Evolutionary conservation across 768 basidiomycete species (phyloP).

Genomic region (Boletus rubroflammeus): DNA sequence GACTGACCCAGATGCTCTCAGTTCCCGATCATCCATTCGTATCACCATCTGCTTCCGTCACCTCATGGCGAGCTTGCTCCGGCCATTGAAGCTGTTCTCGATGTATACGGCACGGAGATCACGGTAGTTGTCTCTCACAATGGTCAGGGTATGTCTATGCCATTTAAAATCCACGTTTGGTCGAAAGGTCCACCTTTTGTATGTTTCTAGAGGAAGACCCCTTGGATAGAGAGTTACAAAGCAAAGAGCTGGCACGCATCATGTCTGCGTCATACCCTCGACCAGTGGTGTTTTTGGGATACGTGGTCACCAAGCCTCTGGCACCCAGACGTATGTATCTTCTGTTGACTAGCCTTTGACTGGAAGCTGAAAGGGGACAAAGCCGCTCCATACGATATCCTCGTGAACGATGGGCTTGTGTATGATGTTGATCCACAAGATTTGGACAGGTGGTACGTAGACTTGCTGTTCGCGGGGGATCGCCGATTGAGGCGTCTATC

Average conservation of each 20-base stretch:
- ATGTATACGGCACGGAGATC: constrained; percentile 72
- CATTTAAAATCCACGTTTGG: neutral
- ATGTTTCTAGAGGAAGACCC: constrained; percentile 71
- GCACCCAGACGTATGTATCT: constrained; percentile 53
- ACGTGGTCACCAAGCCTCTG: constrained; percentile 71
- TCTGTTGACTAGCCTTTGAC: neutral
- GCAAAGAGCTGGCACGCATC: constrained; percentile 73
- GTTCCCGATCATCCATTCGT: constrained; percentile 87
- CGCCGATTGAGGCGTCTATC: neutral
- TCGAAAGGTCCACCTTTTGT: neutral
- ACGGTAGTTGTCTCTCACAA: constrained; percentile 89
- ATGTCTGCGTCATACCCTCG: constrained; percentile 66
- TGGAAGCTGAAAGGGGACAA: constrained; percentile 7
- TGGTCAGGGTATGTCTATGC: constrained; percentile 68
- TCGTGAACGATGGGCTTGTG: constrained; percentile 73
- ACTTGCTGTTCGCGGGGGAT: neutral
- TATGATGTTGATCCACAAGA: constrained; percentile 79
- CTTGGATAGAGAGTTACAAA: constrained; percentile 84
- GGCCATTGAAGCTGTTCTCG: constrained; percentile 82
- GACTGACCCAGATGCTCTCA: constrained; percentile 26
- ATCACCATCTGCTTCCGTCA: constrained; percentile 84
- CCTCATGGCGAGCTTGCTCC: constrained; percentile 85
- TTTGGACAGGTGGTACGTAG: constrained; percentile 59
- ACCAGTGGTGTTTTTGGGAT: constrained; percentile 79
- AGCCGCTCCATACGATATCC: constrained; percentile 75